Percentiles rank a stretch among this genome's conserved stretches.
Evolutionary conservation across 129 eudicot genomes (phyloP).

Genomic region (Mikania micrantha): DNA sequence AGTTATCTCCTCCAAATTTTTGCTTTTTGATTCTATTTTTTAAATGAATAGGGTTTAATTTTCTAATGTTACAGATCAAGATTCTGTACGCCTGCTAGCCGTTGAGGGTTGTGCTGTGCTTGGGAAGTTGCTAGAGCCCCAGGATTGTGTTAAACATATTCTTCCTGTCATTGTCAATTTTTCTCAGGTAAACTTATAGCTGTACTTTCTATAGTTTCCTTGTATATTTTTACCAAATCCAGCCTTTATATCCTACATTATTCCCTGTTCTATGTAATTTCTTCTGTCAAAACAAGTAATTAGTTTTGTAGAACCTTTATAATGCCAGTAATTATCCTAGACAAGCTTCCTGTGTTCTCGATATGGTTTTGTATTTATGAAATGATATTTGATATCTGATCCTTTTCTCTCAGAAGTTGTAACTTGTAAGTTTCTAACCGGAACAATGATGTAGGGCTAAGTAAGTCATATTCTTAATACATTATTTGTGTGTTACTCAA

Average conservation of each 20-base stretch:
- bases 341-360: background rate
- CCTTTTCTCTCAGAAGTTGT: background rate
- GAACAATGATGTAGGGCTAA: background rate
- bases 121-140: constrained; percentile 6
- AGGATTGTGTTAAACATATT: constrained; percentile 1
- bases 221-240: background rate
- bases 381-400: background rate
- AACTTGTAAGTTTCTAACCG: background rate
- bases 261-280: background rate
- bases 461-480: background rate
- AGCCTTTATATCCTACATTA: background rate
- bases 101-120: constrained; percentile 43
- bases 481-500: background rate
- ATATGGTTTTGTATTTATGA: background rate
- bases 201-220: background rate
- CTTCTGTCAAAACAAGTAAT: background rate
- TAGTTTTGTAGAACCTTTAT: no score
- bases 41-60: background rate
- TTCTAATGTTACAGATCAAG: constrained; percentile 68
- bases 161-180: constrained; percentile 5
- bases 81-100: constrained; percentile 89
- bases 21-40: background rate
- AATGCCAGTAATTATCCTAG: background rate
- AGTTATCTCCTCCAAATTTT: background rate
- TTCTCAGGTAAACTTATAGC: background rate